phyloP scores from a whole-genome alignment of 2,329 filamentous ascomycete genomes.

The Xylaria sp. region DNA sequence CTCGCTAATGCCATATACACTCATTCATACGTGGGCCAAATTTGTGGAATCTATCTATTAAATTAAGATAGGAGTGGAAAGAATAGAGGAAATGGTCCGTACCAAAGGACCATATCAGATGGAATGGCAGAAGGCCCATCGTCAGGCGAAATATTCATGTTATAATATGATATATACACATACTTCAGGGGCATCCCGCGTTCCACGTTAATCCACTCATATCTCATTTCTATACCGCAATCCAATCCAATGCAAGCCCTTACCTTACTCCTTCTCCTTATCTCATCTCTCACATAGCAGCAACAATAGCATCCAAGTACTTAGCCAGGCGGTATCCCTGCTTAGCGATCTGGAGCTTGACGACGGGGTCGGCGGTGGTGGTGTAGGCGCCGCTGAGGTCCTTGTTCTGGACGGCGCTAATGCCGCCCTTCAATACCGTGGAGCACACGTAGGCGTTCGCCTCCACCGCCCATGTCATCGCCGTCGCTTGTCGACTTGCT shows the following conservation, averaged over 20 bases:
- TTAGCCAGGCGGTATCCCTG: slow-evolving; percentile 55
- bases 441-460: slow-evolving; percentile 57
- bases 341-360: slow-evolving; percentile 59
- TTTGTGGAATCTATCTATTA: background rate
- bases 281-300: slow-evolving; percentile 34
- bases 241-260: too few species aligned
- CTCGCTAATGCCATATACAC: background rate
- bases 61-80: too few species aligned
- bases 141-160: background rate
- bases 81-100: too few species aligned
- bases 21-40: background rate
- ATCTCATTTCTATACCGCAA: background rate
- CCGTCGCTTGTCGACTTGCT: slow-evolving; percentile 45
- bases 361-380: slow-evolving; percentile 52
- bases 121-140: too few species aligned
- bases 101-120: too few species aligned
- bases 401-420: slow-evolving; percentile 52
- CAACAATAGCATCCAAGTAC: slow-evolving; percentile 51
- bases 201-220: background rate
- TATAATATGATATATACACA: background rate
- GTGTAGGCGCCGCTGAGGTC: slow-evolving; percentile 57
- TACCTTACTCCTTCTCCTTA: too few species aligned
- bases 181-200: background rate
- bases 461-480: slow-evolving; percentile 55
- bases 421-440: slow-evolving; percentile 55